Evolutionary conservation across 345 rosid genomes (phyloP).

Genomic region (Pistacia integerrima): DNA sequence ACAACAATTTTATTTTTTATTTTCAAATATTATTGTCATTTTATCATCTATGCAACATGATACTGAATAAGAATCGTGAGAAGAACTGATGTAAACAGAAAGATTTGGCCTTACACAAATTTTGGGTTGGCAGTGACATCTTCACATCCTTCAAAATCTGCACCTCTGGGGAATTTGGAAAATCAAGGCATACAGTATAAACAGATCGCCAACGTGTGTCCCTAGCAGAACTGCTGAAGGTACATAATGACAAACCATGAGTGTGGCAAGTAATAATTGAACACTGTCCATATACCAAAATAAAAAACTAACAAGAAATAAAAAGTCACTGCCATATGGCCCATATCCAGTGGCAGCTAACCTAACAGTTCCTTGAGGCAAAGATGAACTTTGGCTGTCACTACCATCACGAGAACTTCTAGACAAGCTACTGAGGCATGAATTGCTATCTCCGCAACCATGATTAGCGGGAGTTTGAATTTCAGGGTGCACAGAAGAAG

Average conservation of each 20-base stretch:
- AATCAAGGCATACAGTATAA: conserved; percentile 69
- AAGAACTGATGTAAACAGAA: neutral
- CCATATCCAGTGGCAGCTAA: conserved; percentile 5
- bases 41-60: conserved; percentile 1
- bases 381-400: conserved; percentile 32
- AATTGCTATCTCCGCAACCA: conserved; percentile 28
- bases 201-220: conserved; percentile 65
- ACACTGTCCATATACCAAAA: conserved; percentile 8
- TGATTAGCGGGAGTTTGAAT: conserved; percentile 46
- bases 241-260: conserved; percentile 21
- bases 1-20: neutral
- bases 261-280: conserved; percentile 18
- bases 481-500: conserved; percentile 37
- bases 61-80: conserved; percentile 2
- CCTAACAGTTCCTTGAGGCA: conserved; percentile 39
- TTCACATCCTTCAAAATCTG: conserved; percentile 28
- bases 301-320: neutral
- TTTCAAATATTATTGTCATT: conserved; percentile 1
- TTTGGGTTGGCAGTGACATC: conserved; percentile 28
- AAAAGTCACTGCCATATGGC: neutral
- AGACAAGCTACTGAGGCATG: conserved; percentile 41
- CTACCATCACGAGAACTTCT: conserved; percentile 33
- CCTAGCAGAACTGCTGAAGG: conserved; percentile 36
- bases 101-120: conserved; percentile 33
- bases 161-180: conserved; percentile 56